Conservation (phyloP, 148 eudicot species). For the Mesembryanthemum crystallinum region DNA sequence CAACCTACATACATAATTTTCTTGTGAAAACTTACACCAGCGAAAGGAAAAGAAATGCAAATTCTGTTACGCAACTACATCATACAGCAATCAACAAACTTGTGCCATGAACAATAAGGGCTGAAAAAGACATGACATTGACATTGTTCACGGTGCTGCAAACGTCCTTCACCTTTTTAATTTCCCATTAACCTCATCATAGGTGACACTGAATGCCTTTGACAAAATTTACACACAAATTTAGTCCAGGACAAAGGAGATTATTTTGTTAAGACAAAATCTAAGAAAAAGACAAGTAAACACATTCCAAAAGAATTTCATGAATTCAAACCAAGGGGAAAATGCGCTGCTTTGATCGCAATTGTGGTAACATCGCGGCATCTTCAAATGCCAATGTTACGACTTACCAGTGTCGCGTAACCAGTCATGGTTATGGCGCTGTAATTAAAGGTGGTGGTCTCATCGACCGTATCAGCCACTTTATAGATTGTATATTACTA, state of each 20-base stretch:
- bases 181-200: background rate
- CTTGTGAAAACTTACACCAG: conserved; percentile 2
- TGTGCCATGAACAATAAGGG: background rate
- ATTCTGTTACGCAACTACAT: background rate
- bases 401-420: no score
- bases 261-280: conserved; percentile 1
- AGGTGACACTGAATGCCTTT: background rate
- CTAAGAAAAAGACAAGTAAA: conserved; percentile 1
- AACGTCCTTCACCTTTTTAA: background rate
- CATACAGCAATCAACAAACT: background rate
- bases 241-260: background rate
- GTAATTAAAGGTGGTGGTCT: no score
- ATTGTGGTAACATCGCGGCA: no score
- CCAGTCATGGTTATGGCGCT: no score
- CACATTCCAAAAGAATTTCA: no score
- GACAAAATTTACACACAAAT: background rate
- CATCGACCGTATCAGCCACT: no score
- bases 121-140: background rate
- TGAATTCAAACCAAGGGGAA: no score
- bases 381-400: no score
- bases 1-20: background rate
- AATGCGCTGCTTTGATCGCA: no score
- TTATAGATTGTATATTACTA: no score
- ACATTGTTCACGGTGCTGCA: background rate
- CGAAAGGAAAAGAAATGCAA: background rate